Base-by-base conservation (phyloP, 2,329 filamentous ascomycete genomes). In the Zopfia rhizophila region DNA sequence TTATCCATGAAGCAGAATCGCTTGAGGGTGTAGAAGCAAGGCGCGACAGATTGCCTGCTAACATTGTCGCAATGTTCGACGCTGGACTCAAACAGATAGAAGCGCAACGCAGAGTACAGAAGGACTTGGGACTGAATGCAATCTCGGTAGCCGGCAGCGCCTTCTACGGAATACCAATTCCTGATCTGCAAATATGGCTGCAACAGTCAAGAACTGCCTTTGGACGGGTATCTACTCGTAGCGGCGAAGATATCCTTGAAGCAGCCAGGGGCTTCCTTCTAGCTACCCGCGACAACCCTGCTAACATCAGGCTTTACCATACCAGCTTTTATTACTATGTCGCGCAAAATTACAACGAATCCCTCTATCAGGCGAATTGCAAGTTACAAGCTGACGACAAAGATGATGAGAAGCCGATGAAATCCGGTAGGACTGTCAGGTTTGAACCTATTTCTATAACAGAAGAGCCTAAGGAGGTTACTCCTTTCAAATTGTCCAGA, bases 191-290 rank as follows among this genome's bases (percentile, higher is more conserved):
- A 22, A 28, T 33, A 19, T 31, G 25, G 13, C 24, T 55, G 10
- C 22, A 44, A 1, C 37, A 41, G 10, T 25, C 36, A 10, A 38
- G 33, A 14, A 7, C 43, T 2, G 24, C 24, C 8, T 27, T 27
- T 8, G 24, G 8, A n/a, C 18, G 18, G 3, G 24, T 13, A 16
- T 22, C 33, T 22, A 28, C 33, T 35, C 44, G 51, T 3, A 60
- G 56, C 14, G 54, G 53, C 5, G 56, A 60, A 29, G 56, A 60
- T 10, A 54, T 60, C 7, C n/a, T 60, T 6, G 46, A 53, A 39
- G 46, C 49, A 7, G 28, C 51, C 3, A 48, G 33, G 32, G 56
- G 56, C 13, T 53, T 56, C 17, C 56, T 60, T 22, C 18, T 44
- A 12, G 38, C 37, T 14, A 30, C 43, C 11, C 10, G 14, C 12